A percentile compares a stretch with the other conserved stretches of the same genome.
Evolutionary conservation across 2,329 filamentous ascomycete genomes (phyloP).

Genomic region (Colletotrichum sp.): DNA sequence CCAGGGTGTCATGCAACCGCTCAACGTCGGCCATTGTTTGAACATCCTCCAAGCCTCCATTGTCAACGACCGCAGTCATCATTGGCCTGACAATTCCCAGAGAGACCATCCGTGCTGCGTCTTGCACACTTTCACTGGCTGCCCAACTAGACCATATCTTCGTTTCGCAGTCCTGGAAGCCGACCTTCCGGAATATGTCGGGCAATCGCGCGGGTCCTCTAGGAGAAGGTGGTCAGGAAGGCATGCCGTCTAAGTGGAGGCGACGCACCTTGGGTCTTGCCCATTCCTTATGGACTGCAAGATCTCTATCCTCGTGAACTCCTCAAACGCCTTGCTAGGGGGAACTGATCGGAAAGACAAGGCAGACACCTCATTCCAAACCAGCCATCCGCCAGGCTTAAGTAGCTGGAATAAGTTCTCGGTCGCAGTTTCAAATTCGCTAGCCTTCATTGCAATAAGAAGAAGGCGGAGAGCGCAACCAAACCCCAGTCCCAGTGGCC

Average conservation of each 20-base stretch:
- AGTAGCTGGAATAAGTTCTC: neutral
- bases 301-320: neutral
- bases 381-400: neutral
- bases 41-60: neutral
- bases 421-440: neutral
- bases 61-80: neutral
- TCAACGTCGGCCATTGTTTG: neutral
- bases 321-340: neutral
- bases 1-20: neutral
- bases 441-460: neutral
- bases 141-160: neutral
- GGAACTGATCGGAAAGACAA: neutral
- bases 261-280: neutral
- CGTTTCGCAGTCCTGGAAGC: neutral
- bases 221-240: accelerated
- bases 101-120: neutral
- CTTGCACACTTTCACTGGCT: neutral
- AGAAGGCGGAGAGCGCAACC: neutral
- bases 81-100: neutral
- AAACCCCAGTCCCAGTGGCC: neutral
- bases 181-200: accelerated
- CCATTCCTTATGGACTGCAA: neutral
- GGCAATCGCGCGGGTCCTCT: neutral
- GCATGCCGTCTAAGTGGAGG: accelerated
- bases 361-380: neutral